phyloP scores from a whole-genome alignment of 169 alveolate species.

The Plasmodium cynomolgi region DNA sequence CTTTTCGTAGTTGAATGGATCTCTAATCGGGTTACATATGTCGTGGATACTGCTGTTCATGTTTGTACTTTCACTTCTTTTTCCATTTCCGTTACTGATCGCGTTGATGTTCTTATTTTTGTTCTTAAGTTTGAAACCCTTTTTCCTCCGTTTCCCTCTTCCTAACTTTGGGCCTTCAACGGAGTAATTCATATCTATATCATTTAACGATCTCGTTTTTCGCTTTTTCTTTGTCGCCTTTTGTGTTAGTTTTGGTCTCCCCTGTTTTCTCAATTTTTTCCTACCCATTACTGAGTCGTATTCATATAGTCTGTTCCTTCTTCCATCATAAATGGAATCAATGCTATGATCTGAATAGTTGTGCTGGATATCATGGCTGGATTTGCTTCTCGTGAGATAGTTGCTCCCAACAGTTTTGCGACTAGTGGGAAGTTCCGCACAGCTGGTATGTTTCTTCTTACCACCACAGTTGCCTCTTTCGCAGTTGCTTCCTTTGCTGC shows the following conservation, averaged over 20 bases:
- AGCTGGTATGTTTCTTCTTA: not conserved
- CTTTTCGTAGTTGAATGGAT: not conserved
- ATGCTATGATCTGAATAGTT: conserved; percentile 31
- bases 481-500: not conserved
- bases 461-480: not conserved
- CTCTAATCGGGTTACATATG: not conserved
- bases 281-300: conserved; percentile 8
- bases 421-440: not conserved
- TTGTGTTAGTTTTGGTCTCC: not conserved
- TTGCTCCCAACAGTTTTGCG: not conserved
- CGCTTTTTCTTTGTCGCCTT: not conserved
- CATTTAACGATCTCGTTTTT: conserved; percentile 16
- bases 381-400: conserved; percentile 40
- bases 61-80: not conserved
- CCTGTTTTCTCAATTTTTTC: not conserved
- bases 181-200: not conserved
- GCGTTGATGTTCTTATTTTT: not conserved
- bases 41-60: not conserved
- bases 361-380: not conserved
- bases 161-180: not conserved
- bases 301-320: not conserved
- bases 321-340: conserved; percentile 9
- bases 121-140: not conserved
- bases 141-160: not conserved
- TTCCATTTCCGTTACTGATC: not conserved